phyloP scores from a whole-genome alignment of 192 early-diverging fungal species.

The Ramicandelaber brevisporus region DNA sequence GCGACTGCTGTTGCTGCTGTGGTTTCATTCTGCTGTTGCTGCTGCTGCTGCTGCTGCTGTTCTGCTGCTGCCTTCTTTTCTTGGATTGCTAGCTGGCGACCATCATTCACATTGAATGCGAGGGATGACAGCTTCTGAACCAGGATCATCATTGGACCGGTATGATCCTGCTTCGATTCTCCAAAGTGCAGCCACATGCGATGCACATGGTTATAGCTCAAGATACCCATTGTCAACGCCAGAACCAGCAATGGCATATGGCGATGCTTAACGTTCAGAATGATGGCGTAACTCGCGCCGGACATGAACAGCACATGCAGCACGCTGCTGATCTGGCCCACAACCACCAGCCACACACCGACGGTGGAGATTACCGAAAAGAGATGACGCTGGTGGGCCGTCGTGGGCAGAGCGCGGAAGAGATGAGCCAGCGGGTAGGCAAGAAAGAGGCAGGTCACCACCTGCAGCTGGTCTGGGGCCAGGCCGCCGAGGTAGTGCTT shows the following conservation, averaged over 20 bases:
- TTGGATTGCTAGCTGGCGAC: constrained; percentile 23
- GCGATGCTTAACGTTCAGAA: too few species aligned
- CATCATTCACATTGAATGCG: constrained; percentile 66
- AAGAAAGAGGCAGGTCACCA: constrained; percentile 11
- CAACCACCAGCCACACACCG: constrained; percentile 14
- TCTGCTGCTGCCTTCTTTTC: too few species aligned
- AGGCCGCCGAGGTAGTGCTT: constrained; percentile 3
- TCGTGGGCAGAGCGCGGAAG: constrained; percentile 13
- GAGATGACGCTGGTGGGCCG: constrained; percentile 18
- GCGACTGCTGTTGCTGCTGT: constrained; percentile 2
- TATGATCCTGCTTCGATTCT: too few species aligned
- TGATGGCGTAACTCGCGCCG: constrained; percentile 17
- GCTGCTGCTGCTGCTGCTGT: too few species aligned
- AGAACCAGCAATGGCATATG: too few species aligned
- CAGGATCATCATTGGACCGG: constrained; percentile 83
- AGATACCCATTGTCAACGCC: too few species aligned
- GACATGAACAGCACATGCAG: constrained; percentile 12
- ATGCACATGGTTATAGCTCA: too few species aligned
- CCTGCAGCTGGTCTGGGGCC: constrained; percentile 17
- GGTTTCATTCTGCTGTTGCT: constrained; percentile 5
- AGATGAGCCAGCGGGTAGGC: constrained; percentile 17
- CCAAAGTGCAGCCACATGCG: too few species aligned
- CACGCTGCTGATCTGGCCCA: constrained; percentile 16
- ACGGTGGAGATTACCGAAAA: constrained; percentile 18
- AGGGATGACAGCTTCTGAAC: constrained; percentile 79